phyloP scores from a whole-genome alignment of 352 stramenopile genomes.

The Pseudoperonospora humuli region DNA sequence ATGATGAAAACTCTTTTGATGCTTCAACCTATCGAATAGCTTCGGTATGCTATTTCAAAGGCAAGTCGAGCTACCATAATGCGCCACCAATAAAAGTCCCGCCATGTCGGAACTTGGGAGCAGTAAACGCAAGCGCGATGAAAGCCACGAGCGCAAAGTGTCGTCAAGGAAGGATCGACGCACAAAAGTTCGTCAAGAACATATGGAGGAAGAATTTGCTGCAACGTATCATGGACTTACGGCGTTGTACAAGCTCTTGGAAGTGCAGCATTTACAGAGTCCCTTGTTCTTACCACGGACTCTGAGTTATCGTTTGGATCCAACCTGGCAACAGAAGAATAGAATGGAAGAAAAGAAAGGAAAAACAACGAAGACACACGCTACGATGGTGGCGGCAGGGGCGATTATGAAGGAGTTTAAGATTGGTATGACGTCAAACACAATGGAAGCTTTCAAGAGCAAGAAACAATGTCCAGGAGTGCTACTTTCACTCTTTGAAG shows the following conservation, averaged over 20 bases:
- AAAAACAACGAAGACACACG: background rate
- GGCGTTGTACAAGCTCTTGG: constrained; percentile 77
- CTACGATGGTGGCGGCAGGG: constrained; percentile 9
- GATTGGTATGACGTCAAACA: constrained; percentile 60
- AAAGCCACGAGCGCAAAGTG: constrained; percentile 31
- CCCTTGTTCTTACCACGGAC: constrained; percentile 72
- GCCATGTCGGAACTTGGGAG: constrained; percentile 21
- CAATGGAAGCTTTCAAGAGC: constrained; percentile 49
- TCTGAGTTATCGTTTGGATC: constrained; percentile 63
- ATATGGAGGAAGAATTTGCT: constrained; percentile 78
- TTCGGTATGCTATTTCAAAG: constrained; percentile 5
- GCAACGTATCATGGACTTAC: constrained; percentile 68
- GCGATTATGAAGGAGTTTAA: constrained; percentile 50
- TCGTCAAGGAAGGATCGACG: constrained; percentile 28
- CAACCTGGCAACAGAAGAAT: constrained; percentile 17
- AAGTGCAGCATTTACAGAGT: constrained; percentile 59
- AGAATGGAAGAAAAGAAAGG: constrained; percentile 1
- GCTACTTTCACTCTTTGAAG: constrained; percentile 45
- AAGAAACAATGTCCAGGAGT: constrained; percentile 48
- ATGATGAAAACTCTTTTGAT: too few species aligned
- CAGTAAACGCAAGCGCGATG: constrained; percentile 65
- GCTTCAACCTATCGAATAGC: background rate
- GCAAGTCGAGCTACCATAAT: too few species aligned
- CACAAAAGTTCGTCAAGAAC: constrained; percentile 52
- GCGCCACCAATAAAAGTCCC: too few species aligned